Evolutionary conservation across 2,329 filamentous ascomycete species (phyloP), one percentile per base, ranked within the genome.

Genomic region (Claviceps africana): DNA sequence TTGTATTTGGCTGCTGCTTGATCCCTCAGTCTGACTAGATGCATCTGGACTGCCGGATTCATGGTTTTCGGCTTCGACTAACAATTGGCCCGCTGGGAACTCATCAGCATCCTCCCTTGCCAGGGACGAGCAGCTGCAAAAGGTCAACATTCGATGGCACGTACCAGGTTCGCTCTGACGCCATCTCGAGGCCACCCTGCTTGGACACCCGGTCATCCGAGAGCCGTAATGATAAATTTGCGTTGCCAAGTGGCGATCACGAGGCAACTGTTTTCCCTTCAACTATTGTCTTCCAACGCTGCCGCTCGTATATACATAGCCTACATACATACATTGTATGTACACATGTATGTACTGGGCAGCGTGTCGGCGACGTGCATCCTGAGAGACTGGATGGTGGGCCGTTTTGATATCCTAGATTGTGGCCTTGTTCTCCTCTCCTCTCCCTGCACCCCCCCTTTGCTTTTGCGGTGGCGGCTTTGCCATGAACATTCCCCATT

Each of bases 381-480:
- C 19, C 31, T 35, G 40, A 31, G 40, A 46, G 46, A 37, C 33
- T 43, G 44, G 21, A n/a, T 30, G 25, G 45, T 51, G 44, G 37
- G 31, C 45, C 31, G 19, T 48, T 31, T 47, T 11, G 45, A 51
- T 49, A 30, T 48, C 37, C 50, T 47, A 33, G 28, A 51, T 33
- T 33, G 48, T 21, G 33, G 15, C 28, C 46, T n/a, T 48, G 37
- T 21, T 51, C 19, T 31, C 25, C 21, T 47, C 35, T 10, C 30
- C 17, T 40, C 35, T 39, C 46, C 22, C 25, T 49, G 31, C 49
- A 31, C 39, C 1, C 51, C 39, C 28, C 52, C 43, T 44, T 54
- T 54, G 22, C 46, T 54, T 54, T 54, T 54, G 43, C 35, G 43
- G 44, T 33, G 49, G 52, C 45, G 49, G 49, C 40, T 49, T 30